Evolutionary conservation across 2,329 filamentous ascomycete genomes (phyloP).

Genomic region (Colletotrichum sp.): DNA sequence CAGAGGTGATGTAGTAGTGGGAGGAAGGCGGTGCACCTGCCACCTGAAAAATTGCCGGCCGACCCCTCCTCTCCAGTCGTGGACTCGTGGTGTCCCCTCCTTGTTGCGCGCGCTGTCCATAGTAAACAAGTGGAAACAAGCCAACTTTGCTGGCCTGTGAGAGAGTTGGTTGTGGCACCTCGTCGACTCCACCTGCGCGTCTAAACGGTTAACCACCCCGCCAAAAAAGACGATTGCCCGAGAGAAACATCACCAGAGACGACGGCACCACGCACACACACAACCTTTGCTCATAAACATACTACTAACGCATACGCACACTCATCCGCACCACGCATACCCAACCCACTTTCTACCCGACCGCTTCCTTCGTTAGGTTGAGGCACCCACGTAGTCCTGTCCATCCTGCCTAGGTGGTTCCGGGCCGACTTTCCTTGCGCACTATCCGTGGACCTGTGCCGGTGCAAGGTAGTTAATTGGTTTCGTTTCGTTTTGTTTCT

Average conservation of each 20-base stretch:
- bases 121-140: neutral
- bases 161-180: neutral
- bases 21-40: neutral
- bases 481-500: neutral
- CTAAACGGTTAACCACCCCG: conserved; percentile 14
- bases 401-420: neutral
- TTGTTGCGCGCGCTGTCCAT: neutral
- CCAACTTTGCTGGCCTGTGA: neutral
- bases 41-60: conserved; percentile 6
- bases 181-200: conserved; percentile 6
- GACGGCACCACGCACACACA: neutral
- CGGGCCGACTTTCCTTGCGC: neutral
- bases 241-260: conserved; percentile 17
- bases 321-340: neutral
- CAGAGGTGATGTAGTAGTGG: neutral
- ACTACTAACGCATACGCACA: neutral
- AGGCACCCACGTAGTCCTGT: neutral
- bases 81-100: neutral
- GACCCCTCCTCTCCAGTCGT: neutral
- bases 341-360: neutral
- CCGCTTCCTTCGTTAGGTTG: neutral
- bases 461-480: neutral
- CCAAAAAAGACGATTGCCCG: conserved; percentile 13
- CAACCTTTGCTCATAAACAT: neutral
- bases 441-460: neutral